Conservation (phyloP, 495 filamentous ascomycete genomes). For the Trichoderma erinaceum region DNA sequence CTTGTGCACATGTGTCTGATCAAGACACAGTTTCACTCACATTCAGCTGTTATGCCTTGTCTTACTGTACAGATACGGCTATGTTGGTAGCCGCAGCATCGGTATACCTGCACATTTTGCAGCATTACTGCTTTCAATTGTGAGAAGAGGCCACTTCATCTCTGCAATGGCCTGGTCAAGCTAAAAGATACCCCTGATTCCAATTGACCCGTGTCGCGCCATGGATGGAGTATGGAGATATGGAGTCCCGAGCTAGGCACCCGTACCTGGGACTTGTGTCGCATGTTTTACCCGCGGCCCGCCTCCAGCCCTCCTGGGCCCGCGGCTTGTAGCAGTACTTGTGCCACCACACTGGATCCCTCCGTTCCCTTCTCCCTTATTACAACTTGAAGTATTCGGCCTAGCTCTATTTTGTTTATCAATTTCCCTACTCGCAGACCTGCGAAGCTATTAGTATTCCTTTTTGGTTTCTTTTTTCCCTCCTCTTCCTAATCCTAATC, state of each 20-base stretch:
- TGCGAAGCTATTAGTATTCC: conserved; percentile 1
- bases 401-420: conserved; percentile 12
- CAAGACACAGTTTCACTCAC: too few relatives aligned
- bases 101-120: too few relatives aligned
- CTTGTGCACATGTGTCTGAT: too few relatives aligned
- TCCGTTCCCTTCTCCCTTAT: background rate
- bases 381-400: background rate
- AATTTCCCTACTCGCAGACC: conserved; percentile 5
- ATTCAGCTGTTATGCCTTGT: too few relatives aligned
- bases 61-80: too few relatives aligned
- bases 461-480: background rate
- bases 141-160: background rate
- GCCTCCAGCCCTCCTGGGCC: background rate
- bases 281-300: background rate
- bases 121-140: background rate
- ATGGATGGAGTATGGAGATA: background rate
- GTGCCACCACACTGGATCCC: background rate
- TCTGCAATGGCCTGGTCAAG: background rate
- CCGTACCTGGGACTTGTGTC: background rate
- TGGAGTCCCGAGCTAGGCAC: background rate
- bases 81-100: too few relatives aligned
- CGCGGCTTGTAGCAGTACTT: background rate
- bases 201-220: conserved; percentile 12
- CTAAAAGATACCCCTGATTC: conserved; percentile 4
- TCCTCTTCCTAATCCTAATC: background rate